Evolutionary conservation across 805 yeast genomes (phyloP), one percentile per base, ranked within the genome.

Genomic region (Yarrowia sp.): DNA sequence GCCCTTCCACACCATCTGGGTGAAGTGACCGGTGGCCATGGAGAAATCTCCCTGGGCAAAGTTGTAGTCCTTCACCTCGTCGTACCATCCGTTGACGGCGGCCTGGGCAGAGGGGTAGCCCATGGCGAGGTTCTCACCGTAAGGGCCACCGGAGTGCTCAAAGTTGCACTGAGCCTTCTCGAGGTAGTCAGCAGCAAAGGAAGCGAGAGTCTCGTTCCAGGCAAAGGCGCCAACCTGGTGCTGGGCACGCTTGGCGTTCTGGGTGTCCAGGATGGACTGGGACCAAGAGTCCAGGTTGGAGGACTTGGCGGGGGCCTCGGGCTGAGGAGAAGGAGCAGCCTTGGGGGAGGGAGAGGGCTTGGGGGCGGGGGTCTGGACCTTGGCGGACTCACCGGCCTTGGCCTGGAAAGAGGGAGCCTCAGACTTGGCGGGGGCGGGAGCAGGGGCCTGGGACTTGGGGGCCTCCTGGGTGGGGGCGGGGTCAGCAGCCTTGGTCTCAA

Each of bases 41-140:
- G 79, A 70, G 75, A 78, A 75, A 38, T 66, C 68, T 1, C 76
- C 78, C 69, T 77, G 78, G 36, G 79, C 73, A 75, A 80, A 85
- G 72, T 83, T 76, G 77, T 87, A 88, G 7, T 72, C 60, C 50
- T 70, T 65, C 64, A 85, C 81, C 74, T 89, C 96, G 68, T 81
- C 78, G 77, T 88, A 90, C 95, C 96, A 90, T 2, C 90, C 92
- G 33, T 80, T 80, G 11, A 87, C 85, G 31, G 74, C 80, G 44
- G 51, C 74, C 43, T 74, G 75, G 4, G 84, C 75, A 57, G 77
- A 70, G 73, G 80, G 71, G 74, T 80, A 87, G 32, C 96, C 96
- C 48, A 84, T 79, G n/a, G 95, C 96, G 66, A 89, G 79, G 77
- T 89, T 89, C 74, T 89, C 96, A 65, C 96, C 96, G 74, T 85